Evolutionary conservation across 148 eudicot genomes (phyloP), one percentile per base, ranked within the genome.

Genomic region (Silene conica): DNA sequence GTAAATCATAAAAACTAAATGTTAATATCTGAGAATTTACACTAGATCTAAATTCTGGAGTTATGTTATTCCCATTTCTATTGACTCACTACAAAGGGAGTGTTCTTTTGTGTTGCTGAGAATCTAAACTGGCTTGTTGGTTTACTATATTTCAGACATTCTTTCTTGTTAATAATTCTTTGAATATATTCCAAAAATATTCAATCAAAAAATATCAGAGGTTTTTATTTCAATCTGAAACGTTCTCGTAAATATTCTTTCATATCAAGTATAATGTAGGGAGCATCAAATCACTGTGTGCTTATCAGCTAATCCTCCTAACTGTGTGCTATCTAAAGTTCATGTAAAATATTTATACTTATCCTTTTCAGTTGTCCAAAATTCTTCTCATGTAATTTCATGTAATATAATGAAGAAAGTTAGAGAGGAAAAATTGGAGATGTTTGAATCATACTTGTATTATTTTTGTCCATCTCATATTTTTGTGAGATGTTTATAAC

Each of bases 131-230:
- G 75, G 31, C 57, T 43, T 31, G 65, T 72, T 58, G 61, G 74
- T 58, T 78, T 66, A 18, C 78, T 63, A 6, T 77, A 83, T 75
- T 83, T 87, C 9, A 60, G 65, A 73, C 60, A 64, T 19, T 85
- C 76, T 68, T 76, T 76, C 57, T 60, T 83, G 34, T 23, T 79
- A 18, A 23, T 41, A 43, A 59, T 28, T 26, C 34, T 56, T 87
- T 85, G 71, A 60, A 78, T 28, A 54, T n/a, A 46, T 62, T 69
- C 58, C 72, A 64, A 73, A 59, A 11, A 77, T 28, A 41, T 26
- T 41, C 46, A 77, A 76, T 70, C 73, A 50, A 62, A 58, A 34
- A 57, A 25, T 69, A 58, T 65, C 46, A 50, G 25, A 43, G 57
- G 8, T 22, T 43, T 71, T 19, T 50, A 26, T n/a, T 61, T 19